phyloP scores from a whole-genome alignment of 805 yeast genomes.

The Saccharomycopsis malanga region DNA sequence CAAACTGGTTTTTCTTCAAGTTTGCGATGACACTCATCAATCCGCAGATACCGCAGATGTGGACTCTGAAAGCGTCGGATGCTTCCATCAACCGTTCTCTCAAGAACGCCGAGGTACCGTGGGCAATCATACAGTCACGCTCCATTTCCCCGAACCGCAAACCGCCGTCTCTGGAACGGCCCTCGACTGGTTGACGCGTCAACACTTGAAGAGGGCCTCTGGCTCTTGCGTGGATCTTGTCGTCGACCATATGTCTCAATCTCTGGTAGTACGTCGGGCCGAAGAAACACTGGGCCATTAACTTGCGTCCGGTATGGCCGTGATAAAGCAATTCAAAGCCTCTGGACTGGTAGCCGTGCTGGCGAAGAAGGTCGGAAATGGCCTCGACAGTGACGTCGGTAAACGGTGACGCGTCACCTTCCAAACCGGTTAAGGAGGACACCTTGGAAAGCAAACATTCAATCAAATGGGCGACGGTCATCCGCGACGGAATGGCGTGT shows the following conservation, averaged over 20 bases:
- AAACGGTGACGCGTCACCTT: slow-evolving; percentile 99
- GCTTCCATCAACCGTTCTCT: slow-evolving; percentile 98
- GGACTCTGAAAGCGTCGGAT: slow-evolving; percentile 97
- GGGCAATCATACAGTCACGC: slow-evolving; percentile 99
- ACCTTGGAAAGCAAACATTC: slow-evolving; percentile 96
- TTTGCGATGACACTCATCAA: slow-evolving; percentile 97
- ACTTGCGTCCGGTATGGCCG: slow-evolving; percentile 97
- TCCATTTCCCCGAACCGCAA: slow-evolving; percentile 99
- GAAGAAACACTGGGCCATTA: slow-evolving; percentile 97
- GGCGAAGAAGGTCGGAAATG: slow-evolving; percentile 82
- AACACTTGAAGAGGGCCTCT: slow-evolving; percentile 97
- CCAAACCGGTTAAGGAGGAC: slow-evolving; percentile 88
- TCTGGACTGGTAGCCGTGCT: slow-evolving; percentile 95
- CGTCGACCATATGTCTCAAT: slow-evolving; percentile 98
- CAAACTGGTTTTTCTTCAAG: slow-evolving; percentile 94
- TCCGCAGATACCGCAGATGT: slow-evolving; percentile 97
- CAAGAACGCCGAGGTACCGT: slow-evolving; percentile 97
- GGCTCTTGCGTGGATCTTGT: slow-evolving; percentile 97
- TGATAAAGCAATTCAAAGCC: slow-evolving; percentile 98
- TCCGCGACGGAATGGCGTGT: slow-evolving; percentile 99
- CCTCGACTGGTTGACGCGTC: slow-evolving; percentile 98
- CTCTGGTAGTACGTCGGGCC: slow-evolving; percentile 99
- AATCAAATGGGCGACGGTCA: slow-evolving; percentile 99
- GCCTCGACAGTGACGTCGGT: slow-evolving; percentile 98
- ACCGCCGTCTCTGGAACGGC: slow-evolving; percentile 99